These are phyloP conservation scores for Cystofilobasidium bisporidii DNA, from an alignment of 768 basidiomycete species.

Conservation along the genomic window DNA sequence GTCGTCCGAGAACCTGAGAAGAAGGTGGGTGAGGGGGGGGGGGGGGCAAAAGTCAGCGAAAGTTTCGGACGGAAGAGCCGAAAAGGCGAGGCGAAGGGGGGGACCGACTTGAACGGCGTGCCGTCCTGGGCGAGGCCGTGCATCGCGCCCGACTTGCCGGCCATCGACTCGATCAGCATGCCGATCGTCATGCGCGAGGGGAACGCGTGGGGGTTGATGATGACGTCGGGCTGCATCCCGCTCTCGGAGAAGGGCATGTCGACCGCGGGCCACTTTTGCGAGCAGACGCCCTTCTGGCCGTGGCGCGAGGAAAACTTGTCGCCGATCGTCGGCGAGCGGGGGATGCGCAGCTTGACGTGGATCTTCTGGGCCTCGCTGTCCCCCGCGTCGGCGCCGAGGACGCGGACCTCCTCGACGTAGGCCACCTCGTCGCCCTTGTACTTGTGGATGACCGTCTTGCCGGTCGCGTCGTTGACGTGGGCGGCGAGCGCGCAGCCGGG, in stretches of 20 bases:
- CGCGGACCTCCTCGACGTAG: conserved; percentile 80
- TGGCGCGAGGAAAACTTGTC: conserved; percentile 99
- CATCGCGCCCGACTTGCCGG: conserved; percentile 98
- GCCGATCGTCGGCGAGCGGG: conserved; percentile 91
- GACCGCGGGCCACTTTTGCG: conserved; percentile 94
- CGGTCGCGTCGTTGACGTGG: conserved; percentile 75
- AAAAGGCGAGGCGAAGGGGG: conserved; percentile 19
- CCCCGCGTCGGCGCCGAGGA: conserved; percentile 78
- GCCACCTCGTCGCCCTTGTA: conserved; percentile 93
- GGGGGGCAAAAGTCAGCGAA: background rate
- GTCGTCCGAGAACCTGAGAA: conserved; percentile 74
- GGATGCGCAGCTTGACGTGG: conserved; percentile 83
- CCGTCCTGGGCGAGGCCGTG: conserved; percentile 97
- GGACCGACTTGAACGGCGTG: conserved; percentile 84
- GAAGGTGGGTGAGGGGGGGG: background rate
- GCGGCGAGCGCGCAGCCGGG: conserved; percentile 74
- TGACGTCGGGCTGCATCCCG: conserved; percentile 97
- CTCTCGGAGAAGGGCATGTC: conserved; percentile 99
- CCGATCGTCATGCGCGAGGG: conserved; percentile 99
- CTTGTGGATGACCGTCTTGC: conserved; percentile 73
- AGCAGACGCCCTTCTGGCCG: conserved; percentile 98
- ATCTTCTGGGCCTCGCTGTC: conserved; percentile 84
- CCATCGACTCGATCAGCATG: conserved; percentile 99
- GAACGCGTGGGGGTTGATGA: conserved; percentile 99
- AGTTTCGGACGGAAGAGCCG: background rate